Base-by-base conservation (phyloP, 208 protist genomes). In the Leishmania guyanensis region DNA sequence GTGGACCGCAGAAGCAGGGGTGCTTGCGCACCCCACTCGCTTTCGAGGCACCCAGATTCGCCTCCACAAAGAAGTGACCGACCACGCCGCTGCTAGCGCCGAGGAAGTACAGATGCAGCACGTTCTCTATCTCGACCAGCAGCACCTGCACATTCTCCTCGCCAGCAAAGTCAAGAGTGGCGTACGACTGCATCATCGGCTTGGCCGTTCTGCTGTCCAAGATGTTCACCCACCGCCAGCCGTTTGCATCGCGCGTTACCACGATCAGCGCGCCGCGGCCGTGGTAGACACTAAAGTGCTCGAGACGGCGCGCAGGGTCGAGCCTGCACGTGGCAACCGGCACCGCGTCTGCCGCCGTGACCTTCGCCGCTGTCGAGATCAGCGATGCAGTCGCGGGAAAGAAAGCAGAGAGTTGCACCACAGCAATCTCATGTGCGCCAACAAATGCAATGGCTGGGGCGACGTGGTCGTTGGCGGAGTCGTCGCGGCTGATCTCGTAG, bases 171-270 rank as follows among this genome's bases (percentile, higher is more conserved):
- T 94, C 89, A 39, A 95, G 84, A 48, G 93, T 93, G 20, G 88
- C 88, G 77, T 88, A 86, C 20, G 89, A 81, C 74, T 87, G 80
- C 88, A 93, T 93, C 65, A 90, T 87, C 62, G 88, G 87, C 77
- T 89, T 81, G 33, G 88, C 90, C 2, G 86, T 91, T 43, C 88
- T 76, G 72, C 88, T 89, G 82, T 97, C 86, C n/a, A 97, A 74
- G 60, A 95, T 83, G 79, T 90, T 94, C n/a, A 97, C 66, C 90
- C 92, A 94, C 22, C 93, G 89, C 92, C 93, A 97, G 46, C 89
- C 87, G 77, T 97, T 95, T 39, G 87, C 88, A 66, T 97, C 93
- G 53, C 87, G 81, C 54, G 88, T 95, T 48, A 97, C 80, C 60
- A 94, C 90, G 77, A 97, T 83, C 62, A 94, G 75, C 29, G 88